Percentiles rank a stretch among this genome's conserved stretches.
These are phyloP conservation scores for Pilaira anomala DNA, from an alignment of 192 early-diverging fungal genomes.

Conservation along the genomic window DNA sequence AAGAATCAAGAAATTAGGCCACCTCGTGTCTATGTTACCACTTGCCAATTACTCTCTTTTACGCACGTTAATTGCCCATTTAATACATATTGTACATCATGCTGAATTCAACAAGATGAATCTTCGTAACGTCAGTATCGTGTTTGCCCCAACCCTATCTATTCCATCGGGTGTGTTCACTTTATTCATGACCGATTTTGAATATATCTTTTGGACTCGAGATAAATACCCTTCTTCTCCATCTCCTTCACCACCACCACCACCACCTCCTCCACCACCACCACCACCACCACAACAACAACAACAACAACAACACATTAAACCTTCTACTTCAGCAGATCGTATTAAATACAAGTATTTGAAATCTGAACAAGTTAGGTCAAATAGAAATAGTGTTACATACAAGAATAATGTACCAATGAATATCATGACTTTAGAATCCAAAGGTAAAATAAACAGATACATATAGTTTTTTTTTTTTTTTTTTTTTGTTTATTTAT, in stretches of 20 bases:
- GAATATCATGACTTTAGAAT: slow-evolving; percentile 3
- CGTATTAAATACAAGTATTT: slow-evolving; percentile 1
- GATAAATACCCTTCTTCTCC: too few species aligned
- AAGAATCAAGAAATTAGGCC: slow-evolving; percentile 75
- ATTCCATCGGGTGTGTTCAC: slow-evolving; percentile 90
- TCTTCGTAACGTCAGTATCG: slow-evolving; percentile 91
- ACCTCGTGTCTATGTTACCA: slow-evolving; percentile 75
- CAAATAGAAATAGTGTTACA: slow-evolving; percentile 2
- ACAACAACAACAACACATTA: too few species aligned
- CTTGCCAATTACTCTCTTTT: slow-evolving; percentile 88
- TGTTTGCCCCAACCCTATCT: slow-evolving; percentile 93
- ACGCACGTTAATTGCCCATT: slow-evolving; percentile 80
- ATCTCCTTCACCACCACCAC: too few species aligned
- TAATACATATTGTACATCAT: slow-evolving; percentile 84
- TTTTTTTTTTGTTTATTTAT: too few species aligned
- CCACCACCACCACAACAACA: too few species aligned
- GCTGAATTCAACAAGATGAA: slow-evolving; percentile 92
- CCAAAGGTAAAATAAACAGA: too few species aligned
- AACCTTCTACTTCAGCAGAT: slow-evolving; percentile 3
- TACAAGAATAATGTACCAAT: background rate
- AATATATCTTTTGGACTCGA: slow-evolving; percentile 65
- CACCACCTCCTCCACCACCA: too few species aligned
- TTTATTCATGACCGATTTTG: slow-evolving; percentile 86
- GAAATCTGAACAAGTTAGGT: background rate
- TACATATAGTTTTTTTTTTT: too few species aligned